A percentile compares a stretch with the other conserved stretches of the same genome.
Evolutionary conservation across 2,329 filamentous ascomycete species (phyloP).

Genomic region (Fusarium ambrosium): DNA sequence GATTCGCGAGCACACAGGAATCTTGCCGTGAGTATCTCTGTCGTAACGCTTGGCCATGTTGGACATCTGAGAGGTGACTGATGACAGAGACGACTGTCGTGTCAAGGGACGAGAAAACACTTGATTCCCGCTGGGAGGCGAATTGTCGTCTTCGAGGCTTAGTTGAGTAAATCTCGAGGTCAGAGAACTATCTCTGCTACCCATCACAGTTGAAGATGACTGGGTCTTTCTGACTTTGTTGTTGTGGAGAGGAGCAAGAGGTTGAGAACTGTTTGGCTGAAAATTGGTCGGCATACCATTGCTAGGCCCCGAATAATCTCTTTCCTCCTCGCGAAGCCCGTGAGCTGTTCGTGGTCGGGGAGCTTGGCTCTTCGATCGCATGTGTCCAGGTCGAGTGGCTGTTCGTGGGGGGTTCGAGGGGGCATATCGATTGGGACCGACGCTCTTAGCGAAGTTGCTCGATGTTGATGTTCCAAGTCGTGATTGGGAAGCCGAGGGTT

Average conservation of each 20-base stretch:
- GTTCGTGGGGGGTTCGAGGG: slow-evolving; percentile 60
- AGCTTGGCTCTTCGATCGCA: slow-evolving; percentile 57
- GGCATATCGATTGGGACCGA: slow-evolving; percentile 67
- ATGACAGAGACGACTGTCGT: slow-evolving; percentile 43
- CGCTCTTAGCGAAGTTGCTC: slow-evolving; percentile 68
- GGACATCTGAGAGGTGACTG: slow-evolving; percentile 40
- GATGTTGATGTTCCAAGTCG: slow-evolving; percentile 56
- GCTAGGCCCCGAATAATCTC: slow-evolving; percentile 51
- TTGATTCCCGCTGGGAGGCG: slow-evolving; percentile 57
- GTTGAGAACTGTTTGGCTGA: slow-evolving; percentile 22
- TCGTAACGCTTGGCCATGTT: slow-evolving; percentile 48
- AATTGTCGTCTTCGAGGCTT: slow-evolving; percentile 54
- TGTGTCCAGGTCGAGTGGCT: slow-evolving; percentile 61
- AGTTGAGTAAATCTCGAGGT: slow-evolving; percentile 55
- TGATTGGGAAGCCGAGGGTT: slow-evolving; percentile 49
- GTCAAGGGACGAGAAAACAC: slow-evolving; percentile 56
- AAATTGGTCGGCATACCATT: slow-evolving; percentile 53
- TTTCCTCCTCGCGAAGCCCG: slow-evolving; percentile 57
- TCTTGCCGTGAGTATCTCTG: slow-evolving; percentile 39
- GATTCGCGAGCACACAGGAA: slow-evolving; percentile 19
- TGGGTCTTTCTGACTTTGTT: slow-evolving; percentile 46
- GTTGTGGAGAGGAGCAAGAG: slow-evolving; percentile 35
- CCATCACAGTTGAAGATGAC: slow-evolving; percentile 46
- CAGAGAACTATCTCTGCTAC: slow-evolving; percentile 61
- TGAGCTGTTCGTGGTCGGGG: slow-evolving; percentile 56